phyloP scores from a whole-genome alignment of 495 filamentous ascomycete species.

The Acidiella bohemica region DNA sequence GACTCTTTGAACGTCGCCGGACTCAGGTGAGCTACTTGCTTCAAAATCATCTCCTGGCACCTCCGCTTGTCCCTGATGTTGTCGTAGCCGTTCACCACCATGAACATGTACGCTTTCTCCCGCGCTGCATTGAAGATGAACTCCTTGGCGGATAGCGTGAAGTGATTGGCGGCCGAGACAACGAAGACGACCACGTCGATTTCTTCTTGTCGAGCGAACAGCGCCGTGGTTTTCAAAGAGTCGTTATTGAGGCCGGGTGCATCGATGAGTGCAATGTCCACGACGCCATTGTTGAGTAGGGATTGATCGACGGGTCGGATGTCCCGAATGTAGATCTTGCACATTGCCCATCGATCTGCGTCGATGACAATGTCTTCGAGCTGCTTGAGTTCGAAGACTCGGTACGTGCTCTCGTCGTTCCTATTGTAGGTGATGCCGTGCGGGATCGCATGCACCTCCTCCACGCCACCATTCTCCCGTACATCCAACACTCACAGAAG shows the following conservation, averaged over 20 bases:
- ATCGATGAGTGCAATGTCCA: slow-evolving; percentile 95
- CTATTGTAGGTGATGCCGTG: slow-evolving; percentile 62
- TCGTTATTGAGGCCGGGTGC: slow-evolving; percentile 91
- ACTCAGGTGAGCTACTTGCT: slow-evolving; percentile 72
- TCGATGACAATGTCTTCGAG: slow-evolving; percentile 84
- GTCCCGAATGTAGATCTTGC: slow-evolving; percentile 94
- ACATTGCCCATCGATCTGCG: slow-evolving; percentile 75
- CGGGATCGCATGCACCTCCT: slow-evolving; percentile 83
- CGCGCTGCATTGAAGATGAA: slow-evolving; percentile 92
- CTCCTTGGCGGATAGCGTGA: slow-evolving; percentile 88
- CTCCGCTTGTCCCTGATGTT: slow-evolving; percentile 78
- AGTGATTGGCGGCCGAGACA: slow-evolving; percentile 93
- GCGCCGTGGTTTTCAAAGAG: slow-evolving; percentile 88
- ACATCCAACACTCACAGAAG: slow-evolving; percentile 91
- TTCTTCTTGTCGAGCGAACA: slow-evolving; percentile 94
- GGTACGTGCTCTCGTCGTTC: slow-evolving; percentile 85
- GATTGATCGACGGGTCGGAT: slow-evolving; percentile 84
- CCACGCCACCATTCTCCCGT: slow-evolving; percentile 73
- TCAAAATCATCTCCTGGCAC: slow-evolving; percentile 80
- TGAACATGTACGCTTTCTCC: slow-evolving; percentile 97
- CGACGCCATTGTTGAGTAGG: slow-evolving; percentile 88
- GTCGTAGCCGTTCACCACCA: slow-evolving; percentile 96
- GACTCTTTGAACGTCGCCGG: slow-evolving; percentile 88
- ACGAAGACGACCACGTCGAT: slow-evolving; percentile 99
- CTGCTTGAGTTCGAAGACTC: slow-evolving; percentile 60